Evolutionary conservation across 2,329 filamentous ascomycete species (phyloP).

Genomic region (Arthrinium puccinioides): DNA sequence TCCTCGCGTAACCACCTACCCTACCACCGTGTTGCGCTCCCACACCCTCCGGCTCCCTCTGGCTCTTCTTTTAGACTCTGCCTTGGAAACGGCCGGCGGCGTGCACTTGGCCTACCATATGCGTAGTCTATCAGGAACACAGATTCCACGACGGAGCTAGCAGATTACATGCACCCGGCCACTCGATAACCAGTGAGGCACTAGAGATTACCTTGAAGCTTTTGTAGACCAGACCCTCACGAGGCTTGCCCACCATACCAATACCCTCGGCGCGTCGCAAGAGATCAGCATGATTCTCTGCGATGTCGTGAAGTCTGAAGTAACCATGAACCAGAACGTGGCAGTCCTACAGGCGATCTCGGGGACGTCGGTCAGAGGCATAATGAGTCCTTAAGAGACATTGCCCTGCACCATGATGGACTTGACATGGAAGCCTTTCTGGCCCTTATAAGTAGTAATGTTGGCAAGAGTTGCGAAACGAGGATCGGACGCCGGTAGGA

Average conservation of each 20-base stretch:
- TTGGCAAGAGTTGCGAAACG: constrained; percentile 12
- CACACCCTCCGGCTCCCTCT: too few relatives aligned
- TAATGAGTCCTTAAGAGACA: constrained; percentile 21
- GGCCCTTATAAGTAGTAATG: constrained; percentile 5
- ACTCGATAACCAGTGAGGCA: constrained; percentile 17
- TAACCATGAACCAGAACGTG: constrained; percentile 9
- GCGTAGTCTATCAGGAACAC: too few relatives aligned
- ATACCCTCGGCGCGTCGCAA: constrained; percentile 18
- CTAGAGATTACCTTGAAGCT: constrained; percentile 25
- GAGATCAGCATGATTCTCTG: constrained; percentile 12
- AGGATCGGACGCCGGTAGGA: constrained; percentile 14
- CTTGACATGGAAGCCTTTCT: constrained; percentile 15
- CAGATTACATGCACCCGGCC: too few relatives aligned
- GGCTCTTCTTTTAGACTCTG: too few relatives aligned
- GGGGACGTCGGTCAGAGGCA: constrained; percentile 11
- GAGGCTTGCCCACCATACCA: constrained; percentile 11
- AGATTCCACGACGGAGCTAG: too few relatives aligned
- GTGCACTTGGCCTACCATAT: too few relatives aligned
- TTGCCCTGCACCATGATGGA: constrained; percentile 8
- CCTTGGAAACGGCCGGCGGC: too few relatives aligned
- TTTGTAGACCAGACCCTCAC: constrained; percentile 24
- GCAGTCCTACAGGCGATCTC: constrained; percentile 11
- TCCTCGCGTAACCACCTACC: too few relatives aligned
- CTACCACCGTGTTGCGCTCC: too few relatives aligned
- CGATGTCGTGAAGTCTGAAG: constrained; percentile 3